phyloP scores from a whole-genome alignment of 345 rosid genomes.

The Lenwebbia sp. region DNA sequence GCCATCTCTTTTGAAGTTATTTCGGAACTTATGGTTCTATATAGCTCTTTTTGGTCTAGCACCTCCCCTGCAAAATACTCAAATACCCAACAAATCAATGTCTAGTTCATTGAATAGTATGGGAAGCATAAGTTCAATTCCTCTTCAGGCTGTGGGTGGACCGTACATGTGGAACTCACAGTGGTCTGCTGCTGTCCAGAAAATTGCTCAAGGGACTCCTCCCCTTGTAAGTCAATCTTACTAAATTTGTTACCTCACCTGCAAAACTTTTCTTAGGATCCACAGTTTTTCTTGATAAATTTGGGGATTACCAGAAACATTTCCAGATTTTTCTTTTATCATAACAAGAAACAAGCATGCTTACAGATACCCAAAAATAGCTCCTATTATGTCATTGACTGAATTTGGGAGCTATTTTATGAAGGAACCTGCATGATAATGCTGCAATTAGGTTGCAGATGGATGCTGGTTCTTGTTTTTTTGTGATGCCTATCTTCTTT shows the following conservation, averaged over 20 bases:
- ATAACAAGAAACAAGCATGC: not conserved
- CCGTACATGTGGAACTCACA: constrained; percentile 87
- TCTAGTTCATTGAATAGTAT: constrained; percentile 60
- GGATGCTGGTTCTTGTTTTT: not conserved
- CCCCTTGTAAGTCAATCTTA: constrained; percentile 69
- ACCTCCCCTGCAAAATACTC: constrained; percentile 71
- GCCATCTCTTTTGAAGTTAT: constrained; percentile 88
- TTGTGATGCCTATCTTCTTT: not conserved
- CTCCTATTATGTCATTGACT: not conserved
- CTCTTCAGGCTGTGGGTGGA: constrained; percentile 94
- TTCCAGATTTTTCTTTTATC: not conserved
- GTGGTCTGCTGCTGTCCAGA: constrained; percentile 88
- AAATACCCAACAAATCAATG: constrained; percentile 52
- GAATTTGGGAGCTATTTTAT: not conserved
- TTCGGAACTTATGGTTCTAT: constrained; percentile 98
- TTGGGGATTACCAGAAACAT: not conserved
- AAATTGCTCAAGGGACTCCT: constrained; percentile 96
- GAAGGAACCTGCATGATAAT: not conserved
- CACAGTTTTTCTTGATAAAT: not conserved
- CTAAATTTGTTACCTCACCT: not conserved
- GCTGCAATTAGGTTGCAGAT: not conserved
- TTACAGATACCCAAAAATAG: not conserved
- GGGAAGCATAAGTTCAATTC: constrained; percentile 59
- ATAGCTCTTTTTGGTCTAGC: constrained; percentile 96
- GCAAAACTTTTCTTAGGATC: not conserved